These are phyloP conservation scores for Pythium phragmitis DNA, from an alignment of 352 stramenopile species.

Conservation along the genomic window DNA sequence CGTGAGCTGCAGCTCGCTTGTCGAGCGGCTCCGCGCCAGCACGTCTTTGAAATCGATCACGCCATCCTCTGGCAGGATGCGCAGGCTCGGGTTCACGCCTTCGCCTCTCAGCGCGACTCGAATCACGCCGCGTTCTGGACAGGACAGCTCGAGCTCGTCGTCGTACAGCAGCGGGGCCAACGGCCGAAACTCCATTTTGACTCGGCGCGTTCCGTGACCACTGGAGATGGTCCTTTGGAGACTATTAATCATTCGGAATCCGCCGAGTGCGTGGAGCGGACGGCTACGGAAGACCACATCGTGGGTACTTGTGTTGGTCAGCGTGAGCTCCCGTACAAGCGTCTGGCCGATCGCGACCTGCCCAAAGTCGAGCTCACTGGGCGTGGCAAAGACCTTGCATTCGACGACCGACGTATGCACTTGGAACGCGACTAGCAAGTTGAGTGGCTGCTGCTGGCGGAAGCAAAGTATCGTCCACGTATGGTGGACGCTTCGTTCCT, in stretches of 20 bases:
- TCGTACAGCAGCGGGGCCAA: conserved; percentile 50
- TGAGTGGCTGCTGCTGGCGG: conserved; percentile 21
- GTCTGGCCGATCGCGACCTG: conserved; percentile 85
- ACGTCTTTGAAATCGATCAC: conserved; percentile 69
- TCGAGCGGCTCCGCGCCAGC: conserved; percentile 46
- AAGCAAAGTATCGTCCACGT: conserved; percentile 81
- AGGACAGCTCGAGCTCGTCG: conserved; percentile 68
- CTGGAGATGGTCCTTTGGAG: conserved; percentile 42
- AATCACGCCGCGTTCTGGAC: conserved; percentile 30
- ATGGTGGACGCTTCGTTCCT: conserved; percentile 74
- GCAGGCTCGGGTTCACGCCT: conserved; percentile 79
- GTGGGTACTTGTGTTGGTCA: conserved; percentile 48
- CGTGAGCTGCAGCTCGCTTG: conserved; percentile 46
- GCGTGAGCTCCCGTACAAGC: conserved; percentile 47
- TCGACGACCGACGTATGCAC: conserved; percentile 66
- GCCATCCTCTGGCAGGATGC: conserved; percentile 59
- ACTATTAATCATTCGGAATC: conserved; percentile 80
- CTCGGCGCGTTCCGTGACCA: conserved; percentile 24
- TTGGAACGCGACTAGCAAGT: conserved; percentile 40
- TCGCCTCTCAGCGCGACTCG: conserved; percentile 50
- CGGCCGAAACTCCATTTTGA: conserved; percentile 75
- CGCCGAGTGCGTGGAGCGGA: conserved; percentile 76
- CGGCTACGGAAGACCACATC: conserved; percentile 46
- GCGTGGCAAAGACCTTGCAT: conserved; percentile 43
- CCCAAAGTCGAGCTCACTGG: conserved; percentile 66